Evolutionary conservation across 1,284 basidiomycete species (phyloP).

Genomic region (Polyporus tsugae): DNA sequence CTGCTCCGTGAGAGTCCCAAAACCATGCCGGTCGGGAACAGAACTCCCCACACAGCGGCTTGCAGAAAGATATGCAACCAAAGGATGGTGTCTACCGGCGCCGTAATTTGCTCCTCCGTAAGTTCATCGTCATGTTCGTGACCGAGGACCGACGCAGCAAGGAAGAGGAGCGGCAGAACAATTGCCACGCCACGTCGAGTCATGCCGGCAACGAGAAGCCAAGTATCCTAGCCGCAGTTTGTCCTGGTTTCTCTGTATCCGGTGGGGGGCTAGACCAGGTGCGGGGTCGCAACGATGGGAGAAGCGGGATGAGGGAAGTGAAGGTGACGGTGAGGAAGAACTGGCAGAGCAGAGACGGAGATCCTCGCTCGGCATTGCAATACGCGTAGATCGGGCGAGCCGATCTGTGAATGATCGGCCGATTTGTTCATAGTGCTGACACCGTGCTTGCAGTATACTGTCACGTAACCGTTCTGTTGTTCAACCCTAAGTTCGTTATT

Average conservation of each 20-base stretch:
- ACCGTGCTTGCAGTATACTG: no score
- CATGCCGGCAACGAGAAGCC: conserved; percentile 20
- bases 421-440: background rate
- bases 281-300: background rate
- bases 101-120: conserved; percentile 67
- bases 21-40: conserved; percentile 91
- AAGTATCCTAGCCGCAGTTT: background rate
- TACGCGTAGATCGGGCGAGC: conserved; percentile 2
- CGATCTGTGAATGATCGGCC: background rate
- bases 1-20: conserved; percentile 80
- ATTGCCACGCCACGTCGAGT: conserved; percentile 13
- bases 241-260: background rate
- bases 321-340: background rate
- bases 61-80: conserved; percentile 86
- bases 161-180: conserved; percentile 28
- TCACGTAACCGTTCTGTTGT: no score
- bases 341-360: background rate
- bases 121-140: conserved; percentile 71
- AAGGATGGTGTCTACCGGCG: conserved; percentile 80
- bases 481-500: no score
- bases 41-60: conserved; percentile 78
- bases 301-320: background rate
- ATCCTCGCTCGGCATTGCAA: background rate
- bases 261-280: background rate
- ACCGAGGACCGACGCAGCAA: conserved; percentile 41